phyloP scores from a whole-genome alignment of 176 grass and related monocot species.

The Phoenix dactylifera region DNA sequence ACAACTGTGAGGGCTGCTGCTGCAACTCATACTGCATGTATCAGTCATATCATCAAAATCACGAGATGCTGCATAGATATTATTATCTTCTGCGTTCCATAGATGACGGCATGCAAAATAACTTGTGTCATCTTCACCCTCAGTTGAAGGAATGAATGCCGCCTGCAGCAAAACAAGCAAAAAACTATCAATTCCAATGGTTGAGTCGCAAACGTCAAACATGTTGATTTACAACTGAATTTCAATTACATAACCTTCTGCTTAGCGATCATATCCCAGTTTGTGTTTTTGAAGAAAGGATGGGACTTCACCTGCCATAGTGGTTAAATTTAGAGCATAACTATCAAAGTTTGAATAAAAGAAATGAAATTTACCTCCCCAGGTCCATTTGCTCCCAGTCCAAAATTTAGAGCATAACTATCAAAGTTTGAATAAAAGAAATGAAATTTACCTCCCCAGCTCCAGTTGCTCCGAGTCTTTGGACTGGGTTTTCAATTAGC shows the following conservation, averaged over 20 bases:
- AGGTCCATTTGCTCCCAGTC: slow-evolving; percentile 79
- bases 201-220: not conserved
- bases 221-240: not conserved
- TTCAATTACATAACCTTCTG: slow-evolving; percentile 54
- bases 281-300: slow-evolving; percentile 79
- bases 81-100: slow-evolving; percentile 47
- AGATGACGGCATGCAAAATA: slow-evolving; percentile 76
- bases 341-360: slow-evolving; percentile 12
- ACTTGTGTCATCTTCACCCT: slow-evolving; percentile 91
- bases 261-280: slow-evolving; percentile 86
- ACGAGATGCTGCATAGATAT: slow-evolving; percentile 20
- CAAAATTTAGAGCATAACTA: not conserved
- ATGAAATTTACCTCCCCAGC: slow-evolving; percentile 67
- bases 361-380: slow-evolving; percentile 60
- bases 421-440: slow-evolving; percentile 18
- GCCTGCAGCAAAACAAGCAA: slow-evolving; percentile 29
- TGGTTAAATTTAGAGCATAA: slow-evolving; percentile 18
- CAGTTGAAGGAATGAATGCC: slow-evolving; percentile 71
- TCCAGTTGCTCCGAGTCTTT: slow-evolving; percentile 85
- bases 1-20: slow-evolving; percentile 57
- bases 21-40: slow-evolving; percentile 63
- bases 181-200: not conserved
- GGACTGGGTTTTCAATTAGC: slow-evolving; percentile 69
- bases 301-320: slow-evolving; percentile 98
- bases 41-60: slow-evolving; percentile 61